Percentiles rank a stretch among this genome's conserved stretches.
phyloP scores from a whole-genome alignment of 176 grass and related monocot species.

The Bolboschoenus planiculmis region DNA sequence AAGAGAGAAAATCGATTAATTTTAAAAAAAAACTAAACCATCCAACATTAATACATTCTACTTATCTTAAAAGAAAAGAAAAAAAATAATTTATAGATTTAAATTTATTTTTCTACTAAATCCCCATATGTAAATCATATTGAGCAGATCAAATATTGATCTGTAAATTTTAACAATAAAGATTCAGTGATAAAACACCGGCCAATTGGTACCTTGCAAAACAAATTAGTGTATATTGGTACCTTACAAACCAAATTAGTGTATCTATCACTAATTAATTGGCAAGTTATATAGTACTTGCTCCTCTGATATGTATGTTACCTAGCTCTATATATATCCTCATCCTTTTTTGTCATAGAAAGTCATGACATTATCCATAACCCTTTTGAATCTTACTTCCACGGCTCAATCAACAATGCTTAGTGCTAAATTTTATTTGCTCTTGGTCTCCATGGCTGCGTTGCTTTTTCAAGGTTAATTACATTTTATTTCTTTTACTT shows the following conservation, averaged over 20 bases:
- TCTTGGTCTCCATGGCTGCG: neutral
- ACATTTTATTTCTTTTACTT: neutral
- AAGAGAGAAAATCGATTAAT: too few species aligned
- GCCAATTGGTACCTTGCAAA: neutral
- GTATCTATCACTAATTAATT: neutral
- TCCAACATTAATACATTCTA: too few species aligned
- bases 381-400: neutral
- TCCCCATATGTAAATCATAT: neutral
- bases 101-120: too few species aligned
- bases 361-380: neutral
- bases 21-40: too few species aligned
- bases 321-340: too few species aligned
- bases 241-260: neutral
- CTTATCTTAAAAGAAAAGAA: too few species aligned
- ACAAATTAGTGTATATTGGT: too few species aligned
- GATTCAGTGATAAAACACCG: neutral
- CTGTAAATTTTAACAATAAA: neutral
- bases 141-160: neutral
- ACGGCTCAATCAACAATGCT: neutral
- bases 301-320: too few species aligned
- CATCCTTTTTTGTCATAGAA: neutral
- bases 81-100: too few species aligned
- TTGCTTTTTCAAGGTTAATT: conserved; percentile 7
- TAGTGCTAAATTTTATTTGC: neutral
- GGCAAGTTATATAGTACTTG: neutral